Conservation (phyloP, 352 stramenopile species). For the Globisporangium nagaii region DNA sequence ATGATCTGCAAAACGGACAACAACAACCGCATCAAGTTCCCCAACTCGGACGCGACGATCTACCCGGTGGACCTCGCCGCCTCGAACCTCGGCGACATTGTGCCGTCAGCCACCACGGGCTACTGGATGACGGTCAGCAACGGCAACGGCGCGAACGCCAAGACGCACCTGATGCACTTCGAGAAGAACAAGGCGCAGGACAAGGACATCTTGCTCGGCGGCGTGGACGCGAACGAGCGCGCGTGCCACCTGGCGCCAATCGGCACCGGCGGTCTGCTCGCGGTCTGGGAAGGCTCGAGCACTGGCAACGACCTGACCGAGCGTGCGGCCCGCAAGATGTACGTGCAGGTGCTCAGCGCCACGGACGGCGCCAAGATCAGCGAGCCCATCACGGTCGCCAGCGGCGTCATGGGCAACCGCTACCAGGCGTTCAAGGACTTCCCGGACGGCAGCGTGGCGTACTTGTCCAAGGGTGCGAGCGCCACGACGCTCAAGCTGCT, state of each 20-base stretch:
- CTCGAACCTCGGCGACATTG: constrained; percentile 47
- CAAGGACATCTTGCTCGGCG: constrained; percentile 52
- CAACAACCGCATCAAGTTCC: constrained; percentile 69
- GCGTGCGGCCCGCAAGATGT: constrained; percentile 27
- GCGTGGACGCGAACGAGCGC: constrained; percentile 41
- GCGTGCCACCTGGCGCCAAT: constrained; percentile 39
- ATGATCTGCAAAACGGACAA: constrained; percentile 64
- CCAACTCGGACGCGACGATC: constrained; percentile 45
- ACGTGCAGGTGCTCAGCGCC: constrained; percentile 45
- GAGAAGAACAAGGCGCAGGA: constrained; percentile 30
- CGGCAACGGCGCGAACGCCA: constrained; percentile 34
- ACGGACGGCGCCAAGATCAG: constrained; percentile 35
- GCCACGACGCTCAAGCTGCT: constrained; percentile 41
- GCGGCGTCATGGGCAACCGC: constrained; percentile 42
- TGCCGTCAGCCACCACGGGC: constrained; percentile 28
- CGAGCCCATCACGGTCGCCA: constrained; percentile 34
- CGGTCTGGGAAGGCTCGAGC: constrained; percentile 42
- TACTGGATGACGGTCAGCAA: constrained; percentile 67
- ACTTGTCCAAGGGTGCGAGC: constrained; percentile 37
- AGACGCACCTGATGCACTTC: constrained; percentile 59
- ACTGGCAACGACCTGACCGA: constrained; percentile 28
- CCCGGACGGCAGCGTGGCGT: constrained; percentile 45
- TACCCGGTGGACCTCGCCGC: constrained; percentile 47
- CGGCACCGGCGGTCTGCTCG: constrained; percentile 32
- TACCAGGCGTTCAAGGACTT: constrained; percentile 56